phyloP scores from a whole-genome alignment of 371 early-diverging fungal genomes.

The Coemansia linderi region DNA sequence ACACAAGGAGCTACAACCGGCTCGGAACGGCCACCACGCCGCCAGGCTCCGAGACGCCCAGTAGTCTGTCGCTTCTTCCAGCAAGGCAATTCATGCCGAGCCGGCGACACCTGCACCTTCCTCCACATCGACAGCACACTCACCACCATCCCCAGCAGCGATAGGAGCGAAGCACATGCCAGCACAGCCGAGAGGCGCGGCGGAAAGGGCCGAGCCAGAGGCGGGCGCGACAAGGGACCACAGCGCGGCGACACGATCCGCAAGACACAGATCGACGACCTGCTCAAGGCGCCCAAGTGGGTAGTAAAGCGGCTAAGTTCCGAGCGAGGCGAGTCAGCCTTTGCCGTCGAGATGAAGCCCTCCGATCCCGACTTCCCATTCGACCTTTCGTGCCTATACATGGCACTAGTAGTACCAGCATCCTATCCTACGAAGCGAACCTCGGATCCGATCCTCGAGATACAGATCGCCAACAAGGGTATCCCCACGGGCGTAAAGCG shows the following conservation, averaged over 20 bases:
- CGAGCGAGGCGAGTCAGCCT: slow-evolving; percentile 47
- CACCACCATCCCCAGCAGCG: not conserved
- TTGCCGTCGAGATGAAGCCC: slow-evolving; percentile 54
- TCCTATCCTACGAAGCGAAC: slow-evolving; percentile 38
- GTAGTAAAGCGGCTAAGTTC: slow-evolving; percentile 31
- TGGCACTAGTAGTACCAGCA: slow-evolving; percentile 51
- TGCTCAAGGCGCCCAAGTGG: slow-evolving; percentile 34
- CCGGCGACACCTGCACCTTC: slow-evolving; percentile 35
- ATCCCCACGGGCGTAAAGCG: slow-evolving; percentile 52
- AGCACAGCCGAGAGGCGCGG: not conserved
- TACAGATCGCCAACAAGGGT: slow-evolving; percentile 51
- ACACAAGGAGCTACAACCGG: not conserved
- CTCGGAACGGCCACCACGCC: not conserved
- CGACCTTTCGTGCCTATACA: slow-evolving; percentile 43
- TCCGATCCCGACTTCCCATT: slow-evolving; percentile 56
- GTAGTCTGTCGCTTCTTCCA: slow-evolving; percentile 34
- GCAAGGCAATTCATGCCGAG: slow-evolving; percentile 21
- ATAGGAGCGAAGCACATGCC: not conserved
- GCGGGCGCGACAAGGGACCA: not conserved
- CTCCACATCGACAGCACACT: slow-evolving; percentile 16
- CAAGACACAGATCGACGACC: slow-evolving; percentile 32
- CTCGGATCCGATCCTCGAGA: slow-evolving; percentile 31
- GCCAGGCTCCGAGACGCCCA: slow-evolving; percentile 4
- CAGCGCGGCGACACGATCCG: slow-evolving; percentile 19
- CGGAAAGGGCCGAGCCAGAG: not conserved